Conservation (phyloP, 345 rosid genomes). For the Laguncularia racemosa region DNA sequence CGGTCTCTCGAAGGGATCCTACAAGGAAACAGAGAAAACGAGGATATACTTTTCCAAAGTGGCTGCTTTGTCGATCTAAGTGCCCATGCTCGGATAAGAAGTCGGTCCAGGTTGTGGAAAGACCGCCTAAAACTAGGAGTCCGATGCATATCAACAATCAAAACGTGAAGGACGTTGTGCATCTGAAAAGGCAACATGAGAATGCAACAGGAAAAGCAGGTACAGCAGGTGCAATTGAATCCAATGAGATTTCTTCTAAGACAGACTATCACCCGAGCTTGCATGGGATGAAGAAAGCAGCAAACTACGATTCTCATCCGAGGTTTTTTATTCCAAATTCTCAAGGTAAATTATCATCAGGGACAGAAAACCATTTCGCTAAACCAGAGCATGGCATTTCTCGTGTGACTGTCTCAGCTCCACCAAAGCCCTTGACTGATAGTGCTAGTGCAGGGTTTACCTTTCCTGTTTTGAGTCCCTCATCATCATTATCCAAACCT, state of each 20-base stretch:
- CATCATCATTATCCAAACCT: too few relatives aligned
- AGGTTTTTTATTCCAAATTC: too few relatives aligned
- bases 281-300: too few relatives aligned
- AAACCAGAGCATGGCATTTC: background rate
- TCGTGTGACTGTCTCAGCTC: slow-evolving; percentile 3
- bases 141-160: background rate
- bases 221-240: too few relatives aligned
- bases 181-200: too few relatives aligned
- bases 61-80: slow-evolving; percentile 45
- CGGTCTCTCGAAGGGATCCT: too few relatives aligned
- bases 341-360: background rate
- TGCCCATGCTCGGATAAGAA: slow-evolving; percentile 58
- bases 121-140: background rate
- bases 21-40: slow-evolving; percentile 9
- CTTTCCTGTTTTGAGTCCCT: background rate
- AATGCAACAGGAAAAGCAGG: too few relatives aligned
- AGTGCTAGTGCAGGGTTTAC: background rate
- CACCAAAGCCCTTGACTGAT: slow-evolving; percentile 8
- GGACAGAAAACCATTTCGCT: background rate
- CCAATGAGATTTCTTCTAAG: too few relatives aligned
- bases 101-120: slow-evolving; percentile 1
- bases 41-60: background rate
- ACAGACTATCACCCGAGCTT: background rate
- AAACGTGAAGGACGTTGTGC: too few relatives aligned
- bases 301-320: too few relatives aligned